These are phyloP conservation scores for Malus sylvestris DNA, from an alignment of 306 rosid genomes.

Conservation along the genomic window DNA sequence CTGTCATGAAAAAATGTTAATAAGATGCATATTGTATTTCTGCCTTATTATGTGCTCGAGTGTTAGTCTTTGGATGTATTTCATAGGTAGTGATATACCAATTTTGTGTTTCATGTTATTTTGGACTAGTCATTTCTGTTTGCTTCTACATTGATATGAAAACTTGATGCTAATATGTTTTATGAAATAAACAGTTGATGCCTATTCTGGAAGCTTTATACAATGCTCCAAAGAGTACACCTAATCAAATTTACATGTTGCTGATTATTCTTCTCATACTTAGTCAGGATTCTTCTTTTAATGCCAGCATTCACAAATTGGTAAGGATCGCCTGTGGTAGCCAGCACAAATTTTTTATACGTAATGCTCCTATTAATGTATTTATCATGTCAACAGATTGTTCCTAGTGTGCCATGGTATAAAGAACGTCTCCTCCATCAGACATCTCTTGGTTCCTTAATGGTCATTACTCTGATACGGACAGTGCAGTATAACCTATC, in stretches of 20 bases:
- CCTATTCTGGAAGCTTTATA: conserved; percentile 95
- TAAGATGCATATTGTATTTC: neutral
- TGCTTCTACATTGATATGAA: neutral
- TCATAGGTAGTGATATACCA: neutral
- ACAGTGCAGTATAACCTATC: conserved; percentile 94
- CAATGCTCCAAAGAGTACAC: conserved; percentile 69
- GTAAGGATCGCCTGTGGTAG: conserved; percentile 31
- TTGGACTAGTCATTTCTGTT: neutral
- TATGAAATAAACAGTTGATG: conserved; percentile 70
- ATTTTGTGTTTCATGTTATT: neutral
- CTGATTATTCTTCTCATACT: conserved; percentile 90
- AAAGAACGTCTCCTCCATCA: conserved; percentile 97
- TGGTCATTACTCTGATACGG: conserved; percentile 90
- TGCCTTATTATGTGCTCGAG: neutral
- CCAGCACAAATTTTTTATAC: neutral
- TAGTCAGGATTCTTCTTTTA: conserved; percentile 96
- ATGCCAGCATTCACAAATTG: conserved; percentile 96
- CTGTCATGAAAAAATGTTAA: neutral
- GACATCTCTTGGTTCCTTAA: conserved; percentile 91
- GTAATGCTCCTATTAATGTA: conserved; percentile 22
- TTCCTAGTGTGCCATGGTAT: conserved; percentile 89
- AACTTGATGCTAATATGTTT: conserved; percentile 11
- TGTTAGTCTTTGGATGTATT: neutral
- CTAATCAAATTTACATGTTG: conserved; percentile 98
- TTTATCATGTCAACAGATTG: conserved; percentile 47